Conservation (phyloP, 441 rosid species). For the Arabidopsis lyrata region DNA sequence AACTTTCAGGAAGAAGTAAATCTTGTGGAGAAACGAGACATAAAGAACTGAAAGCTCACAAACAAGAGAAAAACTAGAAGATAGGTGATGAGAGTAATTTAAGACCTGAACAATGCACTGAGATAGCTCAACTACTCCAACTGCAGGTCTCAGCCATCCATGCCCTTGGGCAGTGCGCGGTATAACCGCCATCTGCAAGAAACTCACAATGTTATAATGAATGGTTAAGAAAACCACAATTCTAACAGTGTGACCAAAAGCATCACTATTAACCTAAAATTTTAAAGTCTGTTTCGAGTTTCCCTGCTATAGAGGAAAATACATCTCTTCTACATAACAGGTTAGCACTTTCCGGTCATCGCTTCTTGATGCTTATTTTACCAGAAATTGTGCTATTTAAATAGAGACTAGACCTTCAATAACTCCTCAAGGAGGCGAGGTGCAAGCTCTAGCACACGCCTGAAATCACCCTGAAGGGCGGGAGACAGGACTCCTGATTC, state of each 20-base stretch:
- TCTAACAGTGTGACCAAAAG: conserved; percentile 14
- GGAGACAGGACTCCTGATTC: conserved; percentile 80
- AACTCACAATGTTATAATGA: conserved; percentile 26
- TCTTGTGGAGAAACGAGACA: conserved; percentile 4
- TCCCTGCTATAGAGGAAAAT: background rate
- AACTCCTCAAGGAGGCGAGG: conserved; percentile 98
- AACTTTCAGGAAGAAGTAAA: conserved; percentile 4
- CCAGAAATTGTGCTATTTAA: conserved; percentile 17
- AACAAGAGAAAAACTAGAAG: conserved; percentile 6
- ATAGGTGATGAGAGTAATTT: conserved; percentile 17
- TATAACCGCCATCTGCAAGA: conserved; percentile 85
- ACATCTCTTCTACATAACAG: background rate
- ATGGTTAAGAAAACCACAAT: conserved; percentile 23
- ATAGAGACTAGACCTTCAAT: conserved; percentile 70
- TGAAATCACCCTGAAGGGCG: conserved; percentile 80
- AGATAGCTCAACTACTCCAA: conserved; percentile 92
- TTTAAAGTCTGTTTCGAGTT: conserved; percentile 2
- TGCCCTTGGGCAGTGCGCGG: conserved; percentile 91
- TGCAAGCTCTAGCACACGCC: conserved; percentile 91
- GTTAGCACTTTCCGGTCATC: conserved; percentile 9
- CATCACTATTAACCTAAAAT: conserved; percentile 18
- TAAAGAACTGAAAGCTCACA: conserved; percentile 14
- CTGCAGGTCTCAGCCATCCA: conserved; percentile 99
- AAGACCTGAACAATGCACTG: conserved; percentile 94
- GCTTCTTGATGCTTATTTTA: conserved; percentile 5